Base-by-base conservation (phyloP, 345 rosid genomes). In the Heritiera fomes region DNA sequence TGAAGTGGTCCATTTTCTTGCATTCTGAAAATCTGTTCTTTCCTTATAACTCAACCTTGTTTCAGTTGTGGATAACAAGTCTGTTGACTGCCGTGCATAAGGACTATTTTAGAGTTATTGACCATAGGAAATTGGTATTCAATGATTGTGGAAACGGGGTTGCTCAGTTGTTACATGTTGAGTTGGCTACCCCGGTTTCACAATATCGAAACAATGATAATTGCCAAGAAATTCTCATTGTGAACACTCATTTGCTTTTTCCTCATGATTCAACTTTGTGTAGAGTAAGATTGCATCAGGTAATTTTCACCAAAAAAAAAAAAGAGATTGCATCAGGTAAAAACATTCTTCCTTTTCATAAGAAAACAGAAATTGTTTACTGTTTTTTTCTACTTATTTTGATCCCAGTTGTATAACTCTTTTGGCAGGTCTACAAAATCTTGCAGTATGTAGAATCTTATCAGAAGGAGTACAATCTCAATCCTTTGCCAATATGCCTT, bases 241-340 rank as follows among this genome's bases (percentile, higher is more conserved):
- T 95, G 14, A 95, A 95, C 76, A 93, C 99, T 59, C 99, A 95
- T 83, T 87, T 95, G 85, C 75, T 95, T 53, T 95, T 95, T 81
- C 99, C 99, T 82, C 99, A 93, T 63, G 86, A 95, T 81, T 88
- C 98, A 11, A 90, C 88, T 80, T 80, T 92, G 7, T 93, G 90
- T 43, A 77, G 93, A 64, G 96, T 87, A 47, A 85, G 99, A 62
- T 79, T 93, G 82, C 86, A 89, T 76, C 98, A 93, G 91, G 97
- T 90, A 78, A 0, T 23, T 23, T 23, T 23, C 28, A 23, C 28
- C 28, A 23, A 23, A 23, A 23, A 23, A 23, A 23, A 23, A 23
- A 23, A 23, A 23, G 28, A 85, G 99, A 62, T 79, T 93, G 82
- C 86, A 89, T 76, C 98, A 93, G 91, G 97, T 90, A 78, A 0